Conservation (phyloP, 1,139 yeast genomes). For the Kluyveromyces sp. region DNA sequence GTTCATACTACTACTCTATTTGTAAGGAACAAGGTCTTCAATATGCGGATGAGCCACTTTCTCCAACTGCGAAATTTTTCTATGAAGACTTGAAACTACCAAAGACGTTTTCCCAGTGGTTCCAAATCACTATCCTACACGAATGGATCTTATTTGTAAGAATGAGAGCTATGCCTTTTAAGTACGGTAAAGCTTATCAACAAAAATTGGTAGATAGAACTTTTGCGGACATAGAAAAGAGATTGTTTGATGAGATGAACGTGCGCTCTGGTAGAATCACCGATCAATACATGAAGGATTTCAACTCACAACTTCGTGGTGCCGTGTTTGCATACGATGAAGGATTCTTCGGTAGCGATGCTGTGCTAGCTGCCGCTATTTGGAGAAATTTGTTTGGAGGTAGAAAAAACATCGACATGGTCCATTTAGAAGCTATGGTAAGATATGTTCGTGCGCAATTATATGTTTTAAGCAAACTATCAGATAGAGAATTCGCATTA, state of each 20-base stretch:
- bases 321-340: conserved; percentile 88
- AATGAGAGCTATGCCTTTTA: conserved; percentile 93
- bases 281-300: conserved; percentile 81
- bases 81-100: conserved; percentile 79
- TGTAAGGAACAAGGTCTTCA: conserved; percentile 80
- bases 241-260: conserved; percentile 78
- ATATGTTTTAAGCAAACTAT: conserved; percentile 73
- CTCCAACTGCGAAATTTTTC: conserved; percentile 60
- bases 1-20: conserved; percentile 75
- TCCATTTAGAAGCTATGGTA: conserved; percentile 78
- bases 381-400: conserved; percentile 93
- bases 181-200: conserved; percentile 82
- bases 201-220: conserved; percentile 85
- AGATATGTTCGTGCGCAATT: conserved; percentile 85
- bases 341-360: conserved; percentile 75
- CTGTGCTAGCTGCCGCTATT: conserved; percentile 76
- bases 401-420: conserved; percentile 70
- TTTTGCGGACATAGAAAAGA: conserved; percentile 80
- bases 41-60: conserved; percentile 60
- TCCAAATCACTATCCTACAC: conserved; percentile 82
- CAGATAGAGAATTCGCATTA: conserved; percentile 87
- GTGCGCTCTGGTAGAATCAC: conserved; percentile 78
- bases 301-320: conserved; percentile 85
- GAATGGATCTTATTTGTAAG: conserved; percentile 90
- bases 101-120: conserved; percentile 87